Evolutionary conservation across 139 green algal species (phyloP).

Genomic region (Yamagishiella unicocca): DNA sequence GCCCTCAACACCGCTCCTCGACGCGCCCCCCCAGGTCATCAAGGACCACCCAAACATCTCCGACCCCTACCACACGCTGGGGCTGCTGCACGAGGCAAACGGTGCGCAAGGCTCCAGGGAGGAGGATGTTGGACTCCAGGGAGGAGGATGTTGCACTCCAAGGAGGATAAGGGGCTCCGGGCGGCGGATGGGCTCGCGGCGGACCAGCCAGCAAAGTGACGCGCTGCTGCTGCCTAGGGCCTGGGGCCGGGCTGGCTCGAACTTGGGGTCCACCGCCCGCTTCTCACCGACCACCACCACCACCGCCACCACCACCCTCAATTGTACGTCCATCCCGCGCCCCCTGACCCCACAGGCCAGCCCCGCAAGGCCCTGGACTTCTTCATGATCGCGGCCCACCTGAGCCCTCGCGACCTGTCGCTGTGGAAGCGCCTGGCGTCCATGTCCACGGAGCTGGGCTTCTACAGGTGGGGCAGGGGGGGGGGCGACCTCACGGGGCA

Average conservation of each 20-base stretch:
- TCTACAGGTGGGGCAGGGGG: constrained; percentile 50
- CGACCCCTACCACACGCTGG: constrained; percentile 91
- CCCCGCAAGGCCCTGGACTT: constrained; percentile 85
- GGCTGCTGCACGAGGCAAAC: constrained; percentile 80
- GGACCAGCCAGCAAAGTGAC: no score
- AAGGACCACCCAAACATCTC: constrained; percentile 79
- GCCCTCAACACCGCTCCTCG: neutral
- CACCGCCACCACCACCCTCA: no score
- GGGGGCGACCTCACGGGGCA: no score
- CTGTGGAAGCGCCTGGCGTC: constrained; percentile 87
- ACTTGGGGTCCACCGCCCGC: no score
- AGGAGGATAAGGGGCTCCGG: no score
- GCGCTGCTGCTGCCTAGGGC: no score
- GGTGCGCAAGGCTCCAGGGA: neutral
- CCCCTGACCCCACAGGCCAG: neutral
- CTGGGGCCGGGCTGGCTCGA: no score
- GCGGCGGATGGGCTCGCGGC: no score
- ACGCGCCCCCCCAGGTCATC: constrained; percentile 64
- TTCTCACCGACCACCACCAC: no score
- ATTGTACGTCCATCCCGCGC: neutral
- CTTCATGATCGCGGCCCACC: constrained; percentile 93
- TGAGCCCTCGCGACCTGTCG: constrained; percentile 81
- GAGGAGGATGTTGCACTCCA: no score
- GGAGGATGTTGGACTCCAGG: neutral
- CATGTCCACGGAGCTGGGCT: constrained; percentile 77